Evolutionary conservation across 2,329 filamentous ascomycete species (phyloP).

Genomic region (Monosporascus sp.): DNA sequence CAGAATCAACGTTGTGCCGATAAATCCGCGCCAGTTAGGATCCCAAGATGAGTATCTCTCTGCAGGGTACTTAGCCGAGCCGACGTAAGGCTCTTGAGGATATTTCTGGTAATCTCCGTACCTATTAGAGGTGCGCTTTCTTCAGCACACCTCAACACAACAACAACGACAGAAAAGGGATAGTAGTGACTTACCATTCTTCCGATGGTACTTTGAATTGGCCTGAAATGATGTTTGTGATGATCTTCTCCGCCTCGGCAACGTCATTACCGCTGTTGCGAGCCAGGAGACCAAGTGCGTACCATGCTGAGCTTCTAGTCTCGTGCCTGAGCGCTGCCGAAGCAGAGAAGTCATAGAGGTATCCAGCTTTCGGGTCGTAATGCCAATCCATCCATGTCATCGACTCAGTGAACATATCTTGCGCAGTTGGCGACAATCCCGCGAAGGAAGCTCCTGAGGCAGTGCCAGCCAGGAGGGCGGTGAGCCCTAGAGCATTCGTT

Average conservation of each 20-base stretch:
- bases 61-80: conserved; percentile 41
- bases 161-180: background rate
- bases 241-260: conserved; percentile 46
- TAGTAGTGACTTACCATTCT: conserved; percentile 45
- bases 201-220: conserved; percentile 47
- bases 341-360: conserved; percentile 45
- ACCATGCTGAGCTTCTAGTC: conserved; percentile 54
- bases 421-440: conserved; percentile 23
- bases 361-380: conserved; percentile 47
- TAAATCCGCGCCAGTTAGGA: conserved; percentile 60
- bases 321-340: conserved; percentile 46
- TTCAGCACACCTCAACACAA: background rate
- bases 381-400: conserved; percentile 52
- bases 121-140: conserved; percentile 15
- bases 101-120: conserved; percentile 48
- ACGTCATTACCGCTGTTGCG: conserved; percentile 46
- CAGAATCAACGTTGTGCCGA: conserved; percentile 54
- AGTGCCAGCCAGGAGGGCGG: too few relatives aligned
- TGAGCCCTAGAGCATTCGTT: too few relatives aligned
- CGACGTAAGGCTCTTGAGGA: conserved; percentile 54
- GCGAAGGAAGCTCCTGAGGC: too few relatives aligned
- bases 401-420: conserved; percentile 40
- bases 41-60: conserved; percentile 41
- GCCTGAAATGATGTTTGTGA: conserved; percentile 46
- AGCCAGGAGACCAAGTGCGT: conserved; percentile 52